Base-by-base conservation (phyloP, 805 yeast genomes). In the Suhomyces kilbournensis region DNA sequence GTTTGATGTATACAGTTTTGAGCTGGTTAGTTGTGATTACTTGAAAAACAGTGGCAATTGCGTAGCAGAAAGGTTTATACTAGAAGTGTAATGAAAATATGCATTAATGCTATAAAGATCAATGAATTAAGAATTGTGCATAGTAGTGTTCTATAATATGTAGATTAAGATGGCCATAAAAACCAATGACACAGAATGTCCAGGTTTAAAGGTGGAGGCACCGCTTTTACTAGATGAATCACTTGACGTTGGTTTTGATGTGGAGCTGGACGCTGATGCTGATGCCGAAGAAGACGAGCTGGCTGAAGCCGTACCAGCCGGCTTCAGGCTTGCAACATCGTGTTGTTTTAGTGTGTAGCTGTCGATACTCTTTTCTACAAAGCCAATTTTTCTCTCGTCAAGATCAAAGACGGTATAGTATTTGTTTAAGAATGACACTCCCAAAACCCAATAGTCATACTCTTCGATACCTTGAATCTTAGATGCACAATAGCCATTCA, bases 21-120 rank as follows among this genome's bases (percentile, higher is more conserved):
- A 83, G 86, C 23, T 85, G 90, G 90, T 67, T 85, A 28, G 82
- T 83, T 54, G 83, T 85, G 14, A 80, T 86, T 34, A 80, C 86
- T 7, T 81, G 63, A 26, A 28, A 5, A 3, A 22, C 3, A 22
- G 5, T 4, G 6, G 25, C 6, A 6, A 22, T 22, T 22, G 6
- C 28, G 9, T 9, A 9, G 28, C 2, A 26, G 28, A 26, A 9
- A 9, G 12, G 28, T 20, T 14, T 44, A 4, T 25, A 23, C 28
- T 26, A 26, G 28, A 26, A 44, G 19, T 44, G 15, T 7, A 43
- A 23, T 32, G 9, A 15, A 39, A 39, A 15, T 9, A 19, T 19
- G 43, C 20, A 39, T 39, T 17, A 12, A 39, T 7, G 12, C 9
- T 9, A 9, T 9, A 10, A 7, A 22, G 25, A 22, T 22, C 25